Conservation (phyloP, 225 moss, liverwort and hornwort genomes). For the Pleurozium schreberi region DNA sequence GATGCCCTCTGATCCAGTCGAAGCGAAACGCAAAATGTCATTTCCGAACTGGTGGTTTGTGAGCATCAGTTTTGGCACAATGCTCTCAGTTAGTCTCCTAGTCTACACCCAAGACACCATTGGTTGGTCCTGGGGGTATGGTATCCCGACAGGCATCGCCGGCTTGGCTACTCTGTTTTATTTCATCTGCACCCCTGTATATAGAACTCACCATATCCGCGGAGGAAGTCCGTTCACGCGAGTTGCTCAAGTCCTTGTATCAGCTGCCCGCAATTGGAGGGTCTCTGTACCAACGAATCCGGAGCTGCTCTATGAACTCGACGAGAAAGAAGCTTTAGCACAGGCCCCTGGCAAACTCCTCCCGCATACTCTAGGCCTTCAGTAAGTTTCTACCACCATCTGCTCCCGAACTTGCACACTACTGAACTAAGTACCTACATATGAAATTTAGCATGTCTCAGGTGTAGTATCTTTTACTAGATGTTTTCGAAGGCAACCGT, state of each 20-base stretch:
- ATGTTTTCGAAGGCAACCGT: background rate
- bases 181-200: slow-evolving; percentile 62
- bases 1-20: slow-evolving; percentile 39
- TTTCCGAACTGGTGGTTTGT: slow-evolving; percentile 99
- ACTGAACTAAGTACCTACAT: background rate
- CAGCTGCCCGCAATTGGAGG: slow-evolving; percentile 64
- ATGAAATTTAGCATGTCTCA: background rate
- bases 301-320: slow-evolving; percentile 71
- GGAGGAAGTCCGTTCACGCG: slow-evolving; percentile 83
- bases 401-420: background rate
- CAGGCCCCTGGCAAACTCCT: slow-evolving; percentile 42
- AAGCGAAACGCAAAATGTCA: slow-evolving; percentile 79
- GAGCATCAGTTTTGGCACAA: slow-evolving; percentile 95
- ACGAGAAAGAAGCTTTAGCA: slow-evolving; percentile 72
- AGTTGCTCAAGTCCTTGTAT: slow-evolving; percentile 71
- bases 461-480: background rate
- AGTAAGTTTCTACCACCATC: slow-evolving; percentile 20
- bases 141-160: slow-evolving; percentile 72
- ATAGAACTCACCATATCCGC: slow-evolving; percentile 65
- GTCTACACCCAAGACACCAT: slow-evolving; percentile 77
- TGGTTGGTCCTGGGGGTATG: slow-evolving; percentile 92
- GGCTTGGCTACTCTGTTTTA: slow-evolving; percentile 61
- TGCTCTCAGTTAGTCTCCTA: slow-evolving; percentile 91
- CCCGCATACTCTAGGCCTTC: slow-evolving; percentile 64
- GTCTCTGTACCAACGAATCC: slow-evolving; percentile 52